phyloP scores from a whole-genome alignment of 164 flowering plant species.

The Annona squamosa region DNA sequence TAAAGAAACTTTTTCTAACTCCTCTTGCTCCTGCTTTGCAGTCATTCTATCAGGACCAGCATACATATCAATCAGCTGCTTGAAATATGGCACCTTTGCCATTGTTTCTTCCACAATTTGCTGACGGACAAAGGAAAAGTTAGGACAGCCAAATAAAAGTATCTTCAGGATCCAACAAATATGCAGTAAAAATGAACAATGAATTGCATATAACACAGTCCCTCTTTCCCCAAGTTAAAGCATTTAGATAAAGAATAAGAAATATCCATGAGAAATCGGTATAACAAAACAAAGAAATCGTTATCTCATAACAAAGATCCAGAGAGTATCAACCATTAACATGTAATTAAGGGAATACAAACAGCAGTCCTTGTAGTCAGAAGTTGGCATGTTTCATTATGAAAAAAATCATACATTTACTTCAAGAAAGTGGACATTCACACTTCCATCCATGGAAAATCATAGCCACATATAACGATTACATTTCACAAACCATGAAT shows the following conservation, averaged over 20 bases:
- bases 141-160: not conserved
- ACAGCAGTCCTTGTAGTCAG: no score
- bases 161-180: not conserved
- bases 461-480: no score
- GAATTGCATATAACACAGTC: not conserved
- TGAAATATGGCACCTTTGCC: conserved; percentile 51
- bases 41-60: conserved; percentile 76
- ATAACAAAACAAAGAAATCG: not conserved
- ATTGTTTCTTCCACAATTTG: conserved; percentile 58
- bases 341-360: no score
- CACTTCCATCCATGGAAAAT: no score
- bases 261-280: not conserved
- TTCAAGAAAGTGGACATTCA: no score
- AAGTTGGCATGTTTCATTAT: no score
- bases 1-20: conserved; percentile 71
- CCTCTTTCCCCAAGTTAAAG: not conserved
- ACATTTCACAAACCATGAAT: no score
- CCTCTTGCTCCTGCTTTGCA: conserved; percentile 65
- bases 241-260: not conserved
- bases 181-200: not conserved
- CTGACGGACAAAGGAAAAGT: conserved; percentile 26
- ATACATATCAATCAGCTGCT: conserved; percentile 63
- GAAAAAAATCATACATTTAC: no score
- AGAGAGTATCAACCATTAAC: no score
- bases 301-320: no score